A percentile compares a stretch with the other conserved stretches of the same genome.
phyloP scores from a whole-genome alignment of 2,329 filamentous ascomycete species.

The Sporothrix luriei region DNA sequence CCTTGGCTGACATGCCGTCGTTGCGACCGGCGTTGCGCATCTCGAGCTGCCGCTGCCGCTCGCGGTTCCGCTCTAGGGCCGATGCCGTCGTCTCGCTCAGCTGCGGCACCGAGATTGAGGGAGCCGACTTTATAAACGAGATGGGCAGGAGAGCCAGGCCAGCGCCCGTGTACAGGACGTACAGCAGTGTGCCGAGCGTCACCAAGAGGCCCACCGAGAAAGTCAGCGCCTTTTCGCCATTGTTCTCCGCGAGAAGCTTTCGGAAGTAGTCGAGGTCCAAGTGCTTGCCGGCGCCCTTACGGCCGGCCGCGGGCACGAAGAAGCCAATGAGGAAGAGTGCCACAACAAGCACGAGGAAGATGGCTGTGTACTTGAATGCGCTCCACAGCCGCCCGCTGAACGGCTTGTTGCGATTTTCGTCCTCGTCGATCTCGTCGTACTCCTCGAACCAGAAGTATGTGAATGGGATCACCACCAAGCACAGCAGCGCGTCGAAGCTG shows the following conservation, averaged over 20 bases:
- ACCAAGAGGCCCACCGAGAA: slow-evolving; percentile 89
- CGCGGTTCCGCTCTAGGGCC: slow-evolving; percentile 82
- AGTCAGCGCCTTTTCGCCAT: slow-evolving; percentile 87
- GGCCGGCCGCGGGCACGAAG: slow-evolving; percentile 80
- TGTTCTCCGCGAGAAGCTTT: slow-evolving; percentile 77
- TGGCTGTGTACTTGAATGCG: slow-evolving; percentile 88
- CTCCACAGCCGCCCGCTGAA: slow-evolving; percentile 71
- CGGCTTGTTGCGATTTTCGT: slow-evolving; percentile 68
- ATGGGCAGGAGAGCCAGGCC: slow-evolving; percentile 88
- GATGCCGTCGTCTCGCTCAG: slow-evolving; percentile 75
- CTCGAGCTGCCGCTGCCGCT: slow-evolving; percentile 89
- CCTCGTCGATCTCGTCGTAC: slow-evolving; percentile 84
- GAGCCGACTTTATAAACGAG: slow-evolving; percentile 87
- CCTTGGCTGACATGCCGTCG: slow-evolving; percentile 77
- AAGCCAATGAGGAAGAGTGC: slow-evolving; percentile 90
- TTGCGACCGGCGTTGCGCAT: slow-evolving; percentile 76
- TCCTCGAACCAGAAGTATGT: slow-evolving; percentile 99
- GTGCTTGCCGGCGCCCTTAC: slow-evolving; percentile 60
- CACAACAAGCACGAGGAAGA: slow-evolving; percentile 77
- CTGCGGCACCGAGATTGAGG: slow-evolving; percentile 79
- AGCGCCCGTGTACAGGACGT: slow-evolving; percentile 83
- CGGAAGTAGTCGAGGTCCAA: slow-evolving; percentile 92
- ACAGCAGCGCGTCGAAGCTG: slow-evolving; percentile 86
- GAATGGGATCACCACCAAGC: slow-evolving; percentile 87
- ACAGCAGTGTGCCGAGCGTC: slow-evolving; percentile 81